phyloP scores from a whole-genome alignment of 1,284 basidiomycete genomes.

The Rhodotorula mucilaginosa region DNA sequence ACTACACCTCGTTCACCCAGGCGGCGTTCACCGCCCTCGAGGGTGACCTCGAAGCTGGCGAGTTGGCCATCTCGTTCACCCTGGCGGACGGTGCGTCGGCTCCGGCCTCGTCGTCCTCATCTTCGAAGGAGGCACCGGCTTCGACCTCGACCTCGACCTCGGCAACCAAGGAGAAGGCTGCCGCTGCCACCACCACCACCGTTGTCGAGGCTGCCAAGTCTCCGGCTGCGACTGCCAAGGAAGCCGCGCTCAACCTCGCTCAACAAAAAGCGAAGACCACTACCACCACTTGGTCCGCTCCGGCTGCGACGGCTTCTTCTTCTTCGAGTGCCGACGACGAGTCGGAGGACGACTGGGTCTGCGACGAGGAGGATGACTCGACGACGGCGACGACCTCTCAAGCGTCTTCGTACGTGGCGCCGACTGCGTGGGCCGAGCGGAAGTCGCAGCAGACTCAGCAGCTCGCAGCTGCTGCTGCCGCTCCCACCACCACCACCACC shows the following conservation, averaged over 20 bases:
- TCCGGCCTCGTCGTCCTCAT: not conserved
- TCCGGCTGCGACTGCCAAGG: not conserved
- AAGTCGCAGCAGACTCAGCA: too few species aligned
- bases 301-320: constrained; percentile 5
- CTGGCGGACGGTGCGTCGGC: not conserved
- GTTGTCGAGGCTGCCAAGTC: constrained; percentile 1
- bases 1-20: constrained; percentile 28
- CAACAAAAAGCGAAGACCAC: constrained; percentile 2
- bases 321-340: constrained; percentile 11
- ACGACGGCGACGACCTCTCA: not conserved
- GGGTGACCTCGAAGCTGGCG: constrained; percentile 15
- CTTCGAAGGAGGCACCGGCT: not conserved
- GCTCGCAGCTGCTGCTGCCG: constrained; percentile 6
- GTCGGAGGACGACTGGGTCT: constrained; percentile 30
- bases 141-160: not conserved
- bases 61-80: constrained; percentile 14
- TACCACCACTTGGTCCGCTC: not conserved
- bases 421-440: not conserved
- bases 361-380: constrained; percentile 27
- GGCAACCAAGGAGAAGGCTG: not conserved
- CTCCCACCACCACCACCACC: not conserved
- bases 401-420: not conserved
- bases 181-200: not conserved
- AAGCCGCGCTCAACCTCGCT: constrained; percentile 5
- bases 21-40: constrained; percentile 15